Evolutionary conservation across 176 grass and related monocot species (phyloP).

Genomic region (Oryza punctata): DNA sequence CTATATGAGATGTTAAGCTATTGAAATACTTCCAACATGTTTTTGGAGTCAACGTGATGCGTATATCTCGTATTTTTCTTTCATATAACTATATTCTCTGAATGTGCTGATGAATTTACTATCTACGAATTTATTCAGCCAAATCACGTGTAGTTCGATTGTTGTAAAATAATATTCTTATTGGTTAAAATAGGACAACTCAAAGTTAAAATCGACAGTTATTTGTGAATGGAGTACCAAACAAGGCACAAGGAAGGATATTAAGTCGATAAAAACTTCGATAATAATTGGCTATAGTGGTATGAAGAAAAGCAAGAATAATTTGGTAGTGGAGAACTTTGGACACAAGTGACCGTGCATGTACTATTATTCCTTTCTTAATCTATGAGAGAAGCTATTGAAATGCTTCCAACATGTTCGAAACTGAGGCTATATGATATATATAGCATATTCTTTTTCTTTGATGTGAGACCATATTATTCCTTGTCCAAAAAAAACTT

Average conservation of each 20-base stretch:
- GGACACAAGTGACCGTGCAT: too few relatives aligned
- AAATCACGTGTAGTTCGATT: too few relatives aligned
- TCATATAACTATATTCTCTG: not conserved
- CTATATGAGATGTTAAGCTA: constrained; percentile 17
- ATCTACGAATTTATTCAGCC: too few relatives aligned
- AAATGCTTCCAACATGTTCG: not conserved
- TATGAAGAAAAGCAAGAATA: too few relatives aligned
- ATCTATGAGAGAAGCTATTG: constrained; percentile 1
- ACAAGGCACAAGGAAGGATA: too few relatives aligned
- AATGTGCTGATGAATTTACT: not conserved
- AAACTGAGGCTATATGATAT: not conserved
- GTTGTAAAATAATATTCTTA: too few relatives aligned
- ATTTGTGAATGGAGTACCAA: too few relatives aligned
- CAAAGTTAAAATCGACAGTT: too few relatives aligned
- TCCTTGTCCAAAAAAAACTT: not conserved
- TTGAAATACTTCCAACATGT: not conserved
- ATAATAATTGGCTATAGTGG: too few relatives aligned
- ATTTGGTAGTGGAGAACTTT: too few relatives aligned
- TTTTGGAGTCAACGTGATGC: not conserved
- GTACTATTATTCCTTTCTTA: not conserved
- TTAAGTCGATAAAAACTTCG: too few relatives aligned
- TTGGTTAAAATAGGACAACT: too few relatives aligned
- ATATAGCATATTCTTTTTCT: not conserved
- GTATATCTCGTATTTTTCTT: not conserved
- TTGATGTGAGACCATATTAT: not conserved